phyloP scores from a whole-genome alignment of 2,329 filamentous ascomycete genomes.

The Endocalyx cinctus region DNA sequence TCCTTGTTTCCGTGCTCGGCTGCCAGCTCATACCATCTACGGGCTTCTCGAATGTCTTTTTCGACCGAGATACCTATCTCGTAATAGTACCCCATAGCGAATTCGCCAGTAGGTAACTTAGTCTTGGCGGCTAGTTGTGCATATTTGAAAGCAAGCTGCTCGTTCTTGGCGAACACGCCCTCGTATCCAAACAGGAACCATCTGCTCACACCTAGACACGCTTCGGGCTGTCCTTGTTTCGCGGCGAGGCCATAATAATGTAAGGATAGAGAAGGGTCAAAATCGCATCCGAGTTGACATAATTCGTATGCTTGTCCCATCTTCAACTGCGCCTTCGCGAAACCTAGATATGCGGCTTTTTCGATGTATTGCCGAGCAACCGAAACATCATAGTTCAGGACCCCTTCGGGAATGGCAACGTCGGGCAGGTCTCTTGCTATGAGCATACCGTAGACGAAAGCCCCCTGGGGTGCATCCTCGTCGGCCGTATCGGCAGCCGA shows the following conservation, averaged over 20 bases:
- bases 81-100: constrained; percentile 94
- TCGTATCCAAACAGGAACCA: constrained; percentile 98
- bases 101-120: constrained; percentile 85
- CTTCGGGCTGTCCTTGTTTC: constrained; percentile 86
- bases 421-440: constrained; percentile 88
- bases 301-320: constrained; percentile 96
- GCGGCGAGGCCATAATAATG: constrained; percentile 95
- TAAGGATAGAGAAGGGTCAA: constrained; percentile 84
- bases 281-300: constrained; percentile 89
- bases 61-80: constrained; percentile 91
- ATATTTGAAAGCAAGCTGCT: constrained; percentile 87
- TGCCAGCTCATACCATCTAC: constrained; percentile 86
- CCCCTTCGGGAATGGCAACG: constrained; percentile 68
- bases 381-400: constrained; percentile 67
- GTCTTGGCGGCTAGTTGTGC: constrained; percentile 79
- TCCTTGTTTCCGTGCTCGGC: constrained; percentile 90
- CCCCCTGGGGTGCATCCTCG: constrained; percentile 93
- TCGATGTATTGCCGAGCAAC: constrained; percentile 84
- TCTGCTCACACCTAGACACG: constrained; percentile 92
- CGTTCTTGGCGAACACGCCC: constrained; percentile 88
- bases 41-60: constrained; percentile 77
- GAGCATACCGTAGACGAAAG: constrained; percentile 94
- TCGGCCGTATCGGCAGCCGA: constrained; percentile 82
- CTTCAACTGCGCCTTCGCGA: constrained; percentile 93
- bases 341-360: constrained; percentile 92